Evolutionary conservation across 2,329 filamentous ascomycete species (phyloP).

Genomic region (Fusarium graminum): DNA sequence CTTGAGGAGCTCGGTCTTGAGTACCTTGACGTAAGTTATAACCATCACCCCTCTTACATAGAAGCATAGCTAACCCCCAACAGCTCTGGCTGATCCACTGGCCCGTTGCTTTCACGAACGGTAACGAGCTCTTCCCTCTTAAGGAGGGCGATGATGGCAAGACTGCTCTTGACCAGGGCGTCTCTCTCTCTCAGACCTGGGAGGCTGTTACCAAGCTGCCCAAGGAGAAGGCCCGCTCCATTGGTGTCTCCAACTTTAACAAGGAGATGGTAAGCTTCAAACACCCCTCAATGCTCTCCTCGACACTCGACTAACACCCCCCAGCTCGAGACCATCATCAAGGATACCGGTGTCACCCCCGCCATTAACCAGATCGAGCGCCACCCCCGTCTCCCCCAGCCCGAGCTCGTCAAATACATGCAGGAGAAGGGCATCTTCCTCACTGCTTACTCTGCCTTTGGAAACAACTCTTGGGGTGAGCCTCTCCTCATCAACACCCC

Average conservation of each 20-base stretch:
- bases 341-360: slow-evolving; percentile 67
- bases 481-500: slow-evolving; percentile 70
- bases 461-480: slow-evolving; percentile 59
- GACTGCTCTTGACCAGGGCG: slow-evolving; percentile 59
- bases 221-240: slow-evolving; percentile 72
- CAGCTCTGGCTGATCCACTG: slow-evolving; percentile 74
- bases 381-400: slow-evolving; percentile 72
- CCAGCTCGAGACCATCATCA: slow-evolving; percentile 67
- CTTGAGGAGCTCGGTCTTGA: slow-evolving; percentile 68
- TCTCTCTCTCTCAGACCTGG: slow-evolving; percentile 61
- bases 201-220: slow-evolving; percentile 68
- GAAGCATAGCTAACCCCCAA: slow-evolving; percentile 3
- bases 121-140: slow-evolving; percentile 61
- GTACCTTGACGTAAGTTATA: slow-evolving; percentile 64
- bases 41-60: background rate
- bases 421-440: slow-evolving; percentile 73
- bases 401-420: slow-evolving; percentile 70
- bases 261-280: slow-evolving; percentile 61
- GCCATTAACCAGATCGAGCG: slow-evolving; percentile 79
- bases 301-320: slow-evolving; percentile 12
- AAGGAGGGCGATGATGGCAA: slow-evolving; percentile 52
- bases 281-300: background rate
- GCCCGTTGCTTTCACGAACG: slow-evolving; percentile 63
- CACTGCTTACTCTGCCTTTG: slow-evolving; percentile 73
- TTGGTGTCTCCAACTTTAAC: slow-evolving; percentile 81